These are phyloP conservation scores for Candolleomyces aberdarensis DNA, from an alignment of 768 basidiomycete genomes.

Conservation along the genomic window DNA sequence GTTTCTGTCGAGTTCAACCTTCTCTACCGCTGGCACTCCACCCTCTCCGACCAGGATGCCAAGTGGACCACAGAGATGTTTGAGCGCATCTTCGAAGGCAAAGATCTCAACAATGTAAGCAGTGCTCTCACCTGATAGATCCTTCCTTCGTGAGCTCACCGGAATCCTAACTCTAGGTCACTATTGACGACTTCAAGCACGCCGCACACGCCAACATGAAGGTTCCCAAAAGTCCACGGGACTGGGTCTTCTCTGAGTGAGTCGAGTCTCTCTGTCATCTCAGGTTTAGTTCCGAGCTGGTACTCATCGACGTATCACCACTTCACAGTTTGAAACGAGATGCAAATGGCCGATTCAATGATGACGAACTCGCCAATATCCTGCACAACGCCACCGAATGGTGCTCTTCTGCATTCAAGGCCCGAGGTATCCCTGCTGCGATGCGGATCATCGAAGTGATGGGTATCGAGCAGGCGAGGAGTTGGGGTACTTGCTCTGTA, in stretches of 20 bases:
- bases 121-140: no score
- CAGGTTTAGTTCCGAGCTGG: neutral
- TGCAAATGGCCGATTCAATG: constrained; percentile 53
- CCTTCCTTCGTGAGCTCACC: no score
- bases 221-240: constrained; percentile 30
- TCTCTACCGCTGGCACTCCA: constrained; percentile 65
- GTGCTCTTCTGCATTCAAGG: constrained; percentile 61
- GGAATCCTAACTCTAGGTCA: constrained; percentile 23
- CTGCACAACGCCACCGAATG: constrained; percentile 59
- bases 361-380: constrained; percentile 59
- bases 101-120: constrained; percentile 37
- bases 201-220: constrained; percentile 28
- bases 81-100: constrained; percentile 35
- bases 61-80: constrained; percentile 54
- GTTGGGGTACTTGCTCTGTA: constrained; percentile 75
- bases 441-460: constrained; percentile 68
- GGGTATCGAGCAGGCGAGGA: constrained; percentile 62
- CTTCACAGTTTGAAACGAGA: constrained; percentile 44
- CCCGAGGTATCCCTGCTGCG: constrained; percentile 64
- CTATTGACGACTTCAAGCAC: constrained; percentile 33
- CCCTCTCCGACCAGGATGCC: constrained; percentile 52
- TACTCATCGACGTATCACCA: neutral
- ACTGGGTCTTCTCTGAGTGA: constrained; percentile 57
- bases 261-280: constrained; percentile 11
- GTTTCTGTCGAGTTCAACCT: constrained; percentile 76